phyloP scores from a whole-genome alignment of 2,329 filamentous ascomycete species.

The Colletotrichum noveboracense region DNA sequence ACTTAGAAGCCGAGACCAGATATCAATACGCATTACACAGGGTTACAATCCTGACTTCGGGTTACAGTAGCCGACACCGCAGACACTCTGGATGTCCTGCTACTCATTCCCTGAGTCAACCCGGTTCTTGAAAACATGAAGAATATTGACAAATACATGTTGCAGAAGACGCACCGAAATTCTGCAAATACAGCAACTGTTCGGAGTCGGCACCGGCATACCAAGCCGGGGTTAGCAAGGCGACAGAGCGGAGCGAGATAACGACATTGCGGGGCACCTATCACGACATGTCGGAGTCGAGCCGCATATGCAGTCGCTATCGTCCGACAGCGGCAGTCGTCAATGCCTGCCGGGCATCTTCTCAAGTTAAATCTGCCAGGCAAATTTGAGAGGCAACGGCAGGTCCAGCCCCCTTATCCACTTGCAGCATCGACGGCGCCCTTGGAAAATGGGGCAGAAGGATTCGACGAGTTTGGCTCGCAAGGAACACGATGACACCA shows the following conservation, averaged over 20 bases:
- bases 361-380: too few relatives aligned
- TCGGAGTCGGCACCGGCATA: background rate
- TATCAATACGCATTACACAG: rapidly evolving
- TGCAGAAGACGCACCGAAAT: rapidly evolving
- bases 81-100: background rate
- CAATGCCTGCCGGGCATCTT: background rate
- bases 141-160: background rate
- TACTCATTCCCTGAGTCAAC: background rate
- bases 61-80: background rate
- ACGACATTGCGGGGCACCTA: constrained; percentile 11
- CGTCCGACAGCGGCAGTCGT: background rate
- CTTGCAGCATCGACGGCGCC: background rate
- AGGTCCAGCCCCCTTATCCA: background rate
- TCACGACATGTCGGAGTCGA: background rate
- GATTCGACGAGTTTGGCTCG: background rate
- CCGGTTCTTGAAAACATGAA: background rate
- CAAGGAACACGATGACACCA: background rate
- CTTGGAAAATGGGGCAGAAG: background rate
- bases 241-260: constrained; percentile 14
- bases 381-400: background rate
- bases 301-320: background rate
- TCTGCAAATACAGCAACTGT: background rate
- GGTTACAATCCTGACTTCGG: rapidly evolving
- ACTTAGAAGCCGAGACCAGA: background rate
- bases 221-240: background rate